phyloP scores from a whole-genome alignment of 768 basidiomycete species.

The Amanita polypyramis region DNA sequence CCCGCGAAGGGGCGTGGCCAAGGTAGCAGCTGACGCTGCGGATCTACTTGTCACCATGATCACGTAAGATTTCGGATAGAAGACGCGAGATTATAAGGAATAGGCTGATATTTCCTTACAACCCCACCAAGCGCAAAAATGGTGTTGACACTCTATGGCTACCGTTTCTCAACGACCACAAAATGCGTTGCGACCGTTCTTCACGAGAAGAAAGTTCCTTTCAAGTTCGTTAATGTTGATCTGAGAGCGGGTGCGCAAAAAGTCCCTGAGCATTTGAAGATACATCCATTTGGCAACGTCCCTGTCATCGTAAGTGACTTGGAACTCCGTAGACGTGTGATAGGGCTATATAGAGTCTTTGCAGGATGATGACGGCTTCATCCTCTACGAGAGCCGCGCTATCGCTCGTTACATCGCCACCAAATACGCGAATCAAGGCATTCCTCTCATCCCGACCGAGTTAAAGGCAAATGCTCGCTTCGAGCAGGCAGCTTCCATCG shows the following conservation, averaged over 20 bases:
- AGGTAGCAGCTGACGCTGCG: too few relatives aligned
- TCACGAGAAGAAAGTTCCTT: slow-evolving; percentile 38
- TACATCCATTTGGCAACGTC: slow-evolving; percentile 45
- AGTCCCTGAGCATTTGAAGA: slow-evolving; percentile 18
- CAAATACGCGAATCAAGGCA: slow-evolving; percentile 44
- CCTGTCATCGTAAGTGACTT: too few relatives aligned
- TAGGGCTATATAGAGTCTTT: background rate
- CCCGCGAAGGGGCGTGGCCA: too few relatives aligned
- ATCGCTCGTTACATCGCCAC: slow-evolving; percentile 48
- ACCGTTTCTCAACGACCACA: slow-evolving; percentile 33
- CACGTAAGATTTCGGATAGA: too few relatives aligned
- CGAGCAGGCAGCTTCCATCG: slow-evolving; percentile 43
- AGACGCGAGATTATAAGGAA: too few relatives aligned
- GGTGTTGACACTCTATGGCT: slow-evolving; percentile 36
- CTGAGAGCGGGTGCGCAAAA: slow-evolving; percentile 31
- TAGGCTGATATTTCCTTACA: too few relatives aligned
- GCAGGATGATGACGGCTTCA: slow-evolving; percentile 52
- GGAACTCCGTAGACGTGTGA: background rate
- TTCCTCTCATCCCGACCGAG: slow-evolving; percentile 36
- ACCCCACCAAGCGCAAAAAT: too few relatives aligned
- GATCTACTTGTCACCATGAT: too few relatives aligned
- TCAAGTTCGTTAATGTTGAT: slow-evolving; percentile 30
- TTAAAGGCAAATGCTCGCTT: slow-evolving; percentile 30
- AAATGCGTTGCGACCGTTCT: slow-evolving; percentile 31
- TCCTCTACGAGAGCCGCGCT: slow-evolving; percentile 55